Evolutionary conservation across 768 basidiomycete genomes (phyloP).

Genomic region (Rhodotorula graminis): DNA sequence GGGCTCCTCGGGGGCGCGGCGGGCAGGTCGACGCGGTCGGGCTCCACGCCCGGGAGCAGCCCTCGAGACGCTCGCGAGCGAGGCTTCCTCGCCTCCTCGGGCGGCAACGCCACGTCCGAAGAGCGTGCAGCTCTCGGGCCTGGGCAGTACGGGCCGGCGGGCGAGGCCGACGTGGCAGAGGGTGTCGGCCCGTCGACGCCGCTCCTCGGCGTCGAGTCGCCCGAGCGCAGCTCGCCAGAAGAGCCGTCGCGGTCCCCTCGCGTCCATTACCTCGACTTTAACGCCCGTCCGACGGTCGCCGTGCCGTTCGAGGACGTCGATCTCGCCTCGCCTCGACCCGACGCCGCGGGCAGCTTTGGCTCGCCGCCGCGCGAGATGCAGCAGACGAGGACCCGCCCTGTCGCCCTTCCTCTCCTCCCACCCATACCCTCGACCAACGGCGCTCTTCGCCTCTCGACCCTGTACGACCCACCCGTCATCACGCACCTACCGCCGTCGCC

Average conservation of each 20-base stretch:
- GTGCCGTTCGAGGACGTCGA: conserved; percentile 3
- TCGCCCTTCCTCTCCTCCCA: background rate
- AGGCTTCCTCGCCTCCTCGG: background rate
- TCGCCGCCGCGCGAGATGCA: background rate
- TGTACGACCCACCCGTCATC: background rate
- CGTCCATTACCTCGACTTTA: too few relatives aligned
- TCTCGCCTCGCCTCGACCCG: conserved; percentile 6
- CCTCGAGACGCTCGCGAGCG: background rate
- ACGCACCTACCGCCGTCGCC: background rate
- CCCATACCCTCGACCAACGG: background rate
- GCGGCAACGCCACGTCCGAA: background rate
- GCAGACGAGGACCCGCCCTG: background rate
- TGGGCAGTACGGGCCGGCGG: background rate
- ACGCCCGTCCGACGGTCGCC: too few relatives aligned
- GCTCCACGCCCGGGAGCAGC: background rate
- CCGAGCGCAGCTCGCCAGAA: background rate
- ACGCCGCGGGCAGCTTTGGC: background rate
- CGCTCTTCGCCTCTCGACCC: background rate
- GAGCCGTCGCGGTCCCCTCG: background rate
- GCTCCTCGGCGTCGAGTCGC: background rate
- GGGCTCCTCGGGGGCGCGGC: background rate
- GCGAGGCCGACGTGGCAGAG: background rate
- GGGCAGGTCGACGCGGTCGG: background rate
- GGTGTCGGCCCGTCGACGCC: background rate
- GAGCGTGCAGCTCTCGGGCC: background rate